Percentiles rank a stretch among this genome's conserved stretches.
These are phyloP conservation scores for Picea sitchensis DNA, from an alignment of 75 land plant species.

Conservation along the genomic window DNA sequence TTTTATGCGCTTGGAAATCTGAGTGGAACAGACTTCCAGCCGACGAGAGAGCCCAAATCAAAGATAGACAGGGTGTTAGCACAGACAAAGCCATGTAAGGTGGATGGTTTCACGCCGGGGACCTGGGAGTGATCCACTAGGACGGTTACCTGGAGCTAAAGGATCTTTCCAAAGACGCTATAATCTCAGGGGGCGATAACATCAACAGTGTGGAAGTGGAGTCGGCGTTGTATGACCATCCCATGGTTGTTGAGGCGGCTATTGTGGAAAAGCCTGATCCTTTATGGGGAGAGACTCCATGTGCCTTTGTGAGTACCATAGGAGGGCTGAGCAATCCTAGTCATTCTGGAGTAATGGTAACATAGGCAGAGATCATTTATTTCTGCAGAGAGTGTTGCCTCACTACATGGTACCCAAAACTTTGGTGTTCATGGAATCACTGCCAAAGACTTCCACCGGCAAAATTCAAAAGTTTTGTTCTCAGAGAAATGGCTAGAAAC, in stretches of 20 bases:
- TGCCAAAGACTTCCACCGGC: constrained; percentile 55
- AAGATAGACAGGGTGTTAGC: too few relatives aligned
- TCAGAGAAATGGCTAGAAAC: constrained; percentile 46
- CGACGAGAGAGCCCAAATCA: too few relatives aligned
- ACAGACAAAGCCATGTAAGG: too few relatives aligned
- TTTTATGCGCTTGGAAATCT: constrained; percentile 68
- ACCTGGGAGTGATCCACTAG: too few relatives aligned
- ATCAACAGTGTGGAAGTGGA: constrained; percentile 85
- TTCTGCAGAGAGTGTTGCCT: constrained; percentile 54
- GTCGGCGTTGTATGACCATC: constrained; percentile 61
- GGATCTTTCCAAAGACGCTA: constrained; percentile 76
- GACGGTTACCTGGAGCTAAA: constrained; percentile 67
- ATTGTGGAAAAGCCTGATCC: constrained; percentile 83
- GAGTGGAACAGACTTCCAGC: constrained; percentile 59
- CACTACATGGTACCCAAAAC: constrained; percentile 70
- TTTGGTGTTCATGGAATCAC: constrained; percentile 35
- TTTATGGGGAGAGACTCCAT: constrained; percentile 88
- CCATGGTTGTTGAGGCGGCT: constrained; percentile 73
- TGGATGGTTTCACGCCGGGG: too few relatives aligned
- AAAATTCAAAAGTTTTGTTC: constrained; percentile 74
- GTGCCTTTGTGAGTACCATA: constrained; percentile 22
- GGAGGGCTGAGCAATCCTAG: constrained; percentile 75
- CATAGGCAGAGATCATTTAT: constrained; percentile 37
- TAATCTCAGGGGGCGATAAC: constrained; percentile 63
- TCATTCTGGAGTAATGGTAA: too few relatives aligned